Percentiles rank a stretch among this genome's conserved stretches.
These are phyloP conservation scores for Penicillium waksmanii DNA, from an alignment of 495 filamentous ascomycete species.

Conservation along the genomic window DNA sequence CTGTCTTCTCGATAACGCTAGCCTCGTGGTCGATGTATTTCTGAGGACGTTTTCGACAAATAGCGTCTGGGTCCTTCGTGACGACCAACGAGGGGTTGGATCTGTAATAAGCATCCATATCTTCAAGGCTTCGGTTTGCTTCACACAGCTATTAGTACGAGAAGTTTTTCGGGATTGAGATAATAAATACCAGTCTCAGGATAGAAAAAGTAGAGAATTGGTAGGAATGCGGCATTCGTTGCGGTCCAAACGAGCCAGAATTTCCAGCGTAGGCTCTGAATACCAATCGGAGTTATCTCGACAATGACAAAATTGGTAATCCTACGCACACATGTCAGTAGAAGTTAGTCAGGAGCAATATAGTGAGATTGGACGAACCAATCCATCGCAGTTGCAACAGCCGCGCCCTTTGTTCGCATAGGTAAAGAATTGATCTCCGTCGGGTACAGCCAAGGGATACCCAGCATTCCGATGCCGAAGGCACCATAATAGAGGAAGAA, in stretches of 20 bases:
- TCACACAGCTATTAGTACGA: no score
- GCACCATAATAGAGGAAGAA: slow-evolving; percentile 53
- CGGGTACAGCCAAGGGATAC: slow-evolving; percentile 61
- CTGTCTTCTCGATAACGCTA: no score
- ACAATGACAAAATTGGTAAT: slow-evolving; percentile 1
- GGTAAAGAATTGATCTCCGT: slow-evolving; percentile 60
- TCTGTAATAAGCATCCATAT: not conserved
- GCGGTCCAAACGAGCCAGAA: slow-evolving; percentile 67
- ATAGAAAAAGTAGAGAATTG: slow-evolving; percentile 64
- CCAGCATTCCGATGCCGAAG: slow-evolving; percentile 56
- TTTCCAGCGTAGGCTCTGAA: slow-evolving; percentile 18
- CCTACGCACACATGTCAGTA: no score
- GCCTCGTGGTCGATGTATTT: not conserved
- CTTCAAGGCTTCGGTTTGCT: not conserved
- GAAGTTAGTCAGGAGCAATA: no score
- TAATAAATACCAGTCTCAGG: slow-evolving; percentile 53
- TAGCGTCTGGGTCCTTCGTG: not conserved
- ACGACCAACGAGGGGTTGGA: not conserved
- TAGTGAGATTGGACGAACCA: not conserved
- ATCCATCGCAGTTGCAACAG: slow-evolving; percentile 27
- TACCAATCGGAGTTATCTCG: slow-evolving; percentile 3
- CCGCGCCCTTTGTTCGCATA: slow-evolving; percentile 58
- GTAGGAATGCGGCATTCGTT: slow-evolving; percentile 60
- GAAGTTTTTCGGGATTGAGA: no score
- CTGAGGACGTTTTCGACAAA: not conserved